Evolutionary conservation across 2,329 filamentous ascomycete species (phyloP).

Genomic region (Metarhizium brunneum): DNA sequence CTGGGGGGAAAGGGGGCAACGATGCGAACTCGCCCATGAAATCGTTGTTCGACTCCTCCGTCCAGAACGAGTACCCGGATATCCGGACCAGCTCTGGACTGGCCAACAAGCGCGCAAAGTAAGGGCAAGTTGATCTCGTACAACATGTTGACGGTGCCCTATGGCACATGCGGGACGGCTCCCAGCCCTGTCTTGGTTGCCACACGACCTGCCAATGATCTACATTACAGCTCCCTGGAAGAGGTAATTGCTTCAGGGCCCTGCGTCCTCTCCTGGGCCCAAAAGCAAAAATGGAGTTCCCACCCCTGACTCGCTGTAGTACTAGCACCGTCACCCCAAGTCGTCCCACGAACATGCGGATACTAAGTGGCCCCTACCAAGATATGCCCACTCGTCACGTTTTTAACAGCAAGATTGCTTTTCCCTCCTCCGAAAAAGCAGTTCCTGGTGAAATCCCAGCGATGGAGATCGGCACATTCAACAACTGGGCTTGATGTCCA

Average conservation of each 20-base stretch:
- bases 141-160: neutral
- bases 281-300: neutral
- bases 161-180: neutral
- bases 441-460: neutral
- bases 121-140: neutral
- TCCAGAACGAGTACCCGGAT: neutral
- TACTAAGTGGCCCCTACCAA: constrained; percentile 1
- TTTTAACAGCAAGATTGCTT: neutral
- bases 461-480: constrained; percentile 1
- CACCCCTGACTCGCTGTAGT: neutral
- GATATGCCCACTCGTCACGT: neutral
- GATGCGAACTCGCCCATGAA: neutral
- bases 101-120: neutral
- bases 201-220: neutral
- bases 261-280: neutral
- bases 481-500: neutral
- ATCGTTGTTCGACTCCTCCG: too few species aligned
- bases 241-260: neutral
- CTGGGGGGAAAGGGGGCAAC: too few species aligned
- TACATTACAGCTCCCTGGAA: neutral
- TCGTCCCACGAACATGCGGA: constrained; percentile 1
- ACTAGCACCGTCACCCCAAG: neutral
- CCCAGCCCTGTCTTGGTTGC: neutral
- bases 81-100: neutral
- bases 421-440: neutral